Conservation (phyloP, 179 eudicot genomes). For the Heliamphora pulchella region DNA sequence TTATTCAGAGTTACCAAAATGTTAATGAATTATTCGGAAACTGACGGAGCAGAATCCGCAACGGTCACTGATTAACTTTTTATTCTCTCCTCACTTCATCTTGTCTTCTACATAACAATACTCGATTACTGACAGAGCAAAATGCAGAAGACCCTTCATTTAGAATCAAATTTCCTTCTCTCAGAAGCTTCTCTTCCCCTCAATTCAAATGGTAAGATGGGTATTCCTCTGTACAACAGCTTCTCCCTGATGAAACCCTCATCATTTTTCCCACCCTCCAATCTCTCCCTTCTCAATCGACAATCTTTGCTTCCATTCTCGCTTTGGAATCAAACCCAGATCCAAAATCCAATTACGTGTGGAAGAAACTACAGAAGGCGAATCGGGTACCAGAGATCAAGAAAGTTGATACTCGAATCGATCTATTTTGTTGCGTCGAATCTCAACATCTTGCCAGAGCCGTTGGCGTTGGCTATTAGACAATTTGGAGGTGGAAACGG, state of each 20-base stretch:
- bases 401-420: slow-evolving; percentile 34
- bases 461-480: slow-evolving; percentile 40
- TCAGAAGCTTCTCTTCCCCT: background rate
- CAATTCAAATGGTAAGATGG: background rate
- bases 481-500: slow-evolving; percentile 48
- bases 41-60: background rate
- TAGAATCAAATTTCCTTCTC: background rate
- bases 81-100: background rate
- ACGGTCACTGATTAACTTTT: background rate
- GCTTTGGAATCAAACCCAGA: slow-evolving; percentile 23
- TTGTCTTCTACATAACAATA: background rate
- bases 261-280: background rate
- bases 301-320: background rate
- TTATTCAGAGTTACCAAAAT: no score
- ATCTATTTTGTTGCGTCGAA: slow-evolving; percentile 43
- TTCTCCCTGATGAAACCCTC: background rate
- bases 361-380: slow-evolving; percentile 42
- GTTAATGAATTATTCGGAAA: no score
- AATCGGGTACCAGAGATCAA: slow-evolving; percentile 36
- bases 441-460: slow-evolving; percentile 61
- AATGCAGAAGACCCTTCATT: background rate
- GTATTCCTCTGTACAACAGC: background rate
- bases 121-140: background rate
- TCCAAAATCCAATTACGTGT: slow-evolving; percentile 25
- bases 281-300: background rate